Base-by-base conservation (phyloP, 371 early-diverging fungal genomes). In the Fennellomyces sp. region DNA sequence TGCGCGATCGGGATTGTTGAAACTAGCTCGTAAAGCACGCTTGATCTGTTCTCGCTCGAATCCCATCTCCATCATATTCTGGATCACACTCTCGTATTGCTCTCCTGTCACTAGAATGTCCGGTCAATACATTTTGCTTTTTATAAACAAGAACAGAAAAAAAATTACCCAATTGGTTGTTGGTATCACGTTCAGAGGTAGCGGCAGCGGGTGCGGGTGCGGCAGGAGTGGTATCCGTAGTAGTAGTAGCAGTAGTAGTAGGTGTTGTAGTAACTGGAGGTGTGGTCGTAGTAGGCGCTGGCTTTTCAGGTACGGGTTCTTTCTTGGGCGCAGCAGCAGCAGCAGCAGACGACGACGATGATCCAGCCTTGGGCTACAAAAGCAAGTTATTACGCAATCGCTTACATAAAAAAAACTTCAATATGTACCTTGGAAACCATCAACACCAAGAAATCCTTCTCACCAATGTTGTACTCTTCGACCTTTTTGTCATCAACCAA, bases 1-100 rank as follows among this genome's bases (percentile, higher is more conserved):
- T 28, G 98, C 98, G 58, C 98, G 84, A 68, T 96, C 96, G 4
- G 98, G 96, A 70, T 98, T 97, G 75, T 97, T 97, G 74, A 90
- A 97, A 65, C 94, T 94, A 15, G 97, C 97, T 33, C 96, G 87
- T 90, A 98, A 93, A 27, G 97, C 97, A 56, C 78, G 73, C 48
- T 87, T 85, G 61, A 94, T 92, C 66, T 95, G 86, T 12, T 92
- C 92, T 53, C 94, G 87, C 56, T 89, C 85, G 75, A 92, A 98
- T 5, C 98, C 98, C 96, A 98, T 95, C 59, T 97, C 97, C 68
- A 95, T 81, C 87, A 98, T 89, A 68, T 90, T 91, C 48, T 82
- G 72, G 41, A 97, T 83, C 17, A 93, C 93, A 47, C 82, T 78
- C 64, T 95, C 93, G 57, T 88, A 88, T 52, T 84, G 78, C 38